Base-by-base conservation (phyloP, 306 rosid genomes). In the Dryas alaskensis region DNA sequence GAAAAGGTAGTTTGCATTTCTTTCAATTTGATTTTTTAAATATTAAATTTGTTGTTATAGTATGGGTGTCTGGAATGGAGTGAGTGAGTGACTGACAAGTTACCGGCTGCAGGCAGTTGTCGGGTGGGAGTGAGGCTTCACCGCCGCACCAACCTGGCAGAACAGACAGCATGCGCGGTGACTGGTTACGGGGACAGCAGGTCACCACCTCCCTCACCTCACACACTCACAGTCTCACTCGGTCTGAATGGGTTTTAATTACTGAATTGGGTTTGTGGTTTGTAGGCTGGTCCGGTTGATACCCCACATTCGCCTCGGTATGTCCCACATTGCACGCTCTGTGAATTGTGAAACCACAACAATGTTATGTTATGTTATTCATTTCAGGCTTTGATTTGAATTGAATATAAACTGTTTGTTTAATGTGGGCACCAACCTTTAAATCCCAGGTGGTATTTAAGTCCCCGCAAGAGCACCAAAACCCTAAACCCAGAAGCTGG, bases 61-160 rank as follows among this genome's bases (percentile, higher is more conserved):
- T 67, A 13, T 61, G 46, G 44, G 73, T 13, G 4, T 54, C 19
- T 43, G 43, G 74, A 70, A 8, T 51, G 39, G 40, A 42, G 6
- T 31, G 79, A 69, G 84, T 43, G 79, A 76, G 84, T 73, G 78
- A 84, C 84, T 92, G 96, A 83, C 90, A 88, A 69, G 80, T 84
- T 65, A 87, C 92, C 96, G 88, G 91, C 60, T 78, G 87, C 97
- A 89, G 91, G 80, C 75, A 66, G 79, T 27, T 88, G 96, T 90
- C 89, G 91, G 87, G 76, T 27, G 78, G 78, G 73, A 72, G 74
- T 10, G 86, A 46, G 77, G 76, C 44, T 66, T 54, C 72, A 75
- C 79, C 83, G 93, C 80, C 87, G 86, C 90, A 73, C 70, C 67
- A 70, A 69, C 76, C 88, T 83, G 92, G 64, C 80, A 69, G 22